A percentile compares a stretch with the other conserved stretches of the same genome.
Conservation (phyloP, 495 filamentous ascomycete genomes). For the Aspergillus nanangensis region DNA sequence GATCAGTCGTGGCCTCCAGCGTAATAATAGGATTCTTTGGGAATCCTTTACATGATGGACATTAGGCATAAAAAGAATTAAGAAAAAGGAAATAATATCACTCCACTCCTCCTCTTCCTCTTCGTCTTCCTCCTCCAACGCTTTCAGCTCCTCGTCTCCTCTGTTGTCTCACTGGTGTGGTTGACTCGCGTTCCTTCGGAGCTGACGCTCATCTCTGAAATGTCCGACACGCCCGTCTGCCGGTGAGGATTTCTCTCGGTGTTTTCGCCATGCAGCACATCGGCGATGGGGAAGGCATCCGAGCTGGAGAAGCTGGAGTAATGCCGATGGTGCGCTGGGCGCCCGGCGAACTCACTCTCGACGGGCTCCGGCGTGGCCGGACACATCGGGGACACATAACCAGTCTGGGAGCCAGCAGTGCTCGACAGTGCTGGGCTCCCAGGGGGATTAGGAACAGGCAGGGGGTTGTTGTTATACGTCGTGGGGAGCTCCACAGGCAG, state of each 20-base stretch:
- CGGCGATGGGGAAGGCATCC: constrained; percentile 2
- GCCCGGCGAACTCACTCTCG: too few relatives aligned
- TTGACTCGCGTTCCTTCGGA: constrained; percentile 6
- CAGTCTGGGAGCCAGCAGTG: not conserved
- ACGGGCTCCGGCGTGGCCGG: not conserved
- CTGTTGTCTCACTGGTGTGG: too few relatives aligned
- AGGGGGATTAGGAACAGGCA: not conserved
- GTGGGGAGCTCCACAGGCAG: constrained; percentile 13
- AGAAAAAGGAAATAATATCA: too few relatives aligned
- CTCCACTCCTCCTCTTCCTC: too few relatives aligned
- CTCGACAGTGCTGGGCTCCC: not conserved
- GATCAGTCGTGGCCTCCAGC: too few relatives aligned
- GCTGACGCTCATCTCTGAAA: constrained; percentile 13
- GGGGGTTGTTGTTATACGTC: constrained; percentile 1
- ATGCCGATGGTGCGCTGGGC: constrained; percentile 9
- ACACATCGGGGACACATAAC: constrained; percentile 8
- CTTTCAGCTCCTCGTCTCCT: too few relatives aligned
- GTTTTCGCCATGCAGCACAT: not conserved
- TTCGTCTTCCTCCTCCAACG: too few relatives aligned
- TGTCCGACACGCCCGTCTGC: constrained; percentile 7
- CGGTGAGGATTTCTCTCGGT: constrained; percentile 1
- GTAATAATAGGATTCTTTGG: too few relatives aligned
- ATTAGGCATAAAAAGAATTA: too few relatives aligned
- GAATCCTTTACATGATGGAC: too few relatives aligned
- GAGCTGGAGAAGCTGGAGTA: constrained; percentile 12